These are phyloP conservation scores for Echria macrotheca DNA, from an alignment of 495 filamentous ascomycete genomes.

Conservation along the genomic window DNA sequence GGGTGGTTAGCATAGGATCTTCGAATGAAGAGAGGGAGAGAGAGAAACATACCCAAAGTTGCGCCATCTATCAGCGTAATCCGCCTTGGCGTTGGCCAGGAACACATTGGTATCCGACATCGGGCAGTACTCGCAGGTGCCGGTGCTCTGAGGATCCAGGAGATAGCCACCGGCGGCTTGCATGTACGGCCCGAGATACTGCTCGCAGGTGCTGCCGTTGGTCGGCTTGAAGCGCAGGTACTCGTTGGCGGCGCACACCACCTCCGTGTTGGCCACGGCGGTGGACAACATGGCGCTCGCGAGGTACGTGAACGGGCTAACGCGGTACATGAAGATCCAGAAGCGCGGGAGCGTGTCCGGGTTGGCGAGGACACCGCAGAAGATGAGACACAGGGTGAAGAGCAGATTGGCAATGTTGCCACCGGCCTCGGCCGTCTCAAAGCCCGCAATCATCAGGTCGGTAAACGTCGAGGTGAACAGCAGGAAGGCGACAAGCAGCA, in stretches of 20 bases:
- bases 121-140: slow-evolving; percentile 58
- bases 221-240: slow-evolving; percentile 51
- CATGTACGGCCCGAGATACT: slow-evolving; percentile 53
- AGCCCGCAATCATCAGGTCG: slow-evolving; percentile 61
- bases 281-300: slow-evolving; percentile 59
- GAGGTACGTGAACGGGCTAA: slow-evolving; percentile 70
- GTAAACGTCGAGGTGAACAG: slow-evolving; percentile 67
- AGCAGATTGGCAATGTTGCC: slow-evolving; percentile 62
- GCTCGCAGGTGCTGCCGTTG: slow-evolving; percentile 45
- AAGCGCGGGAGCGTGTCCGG: slow-evolving; percentile 60
- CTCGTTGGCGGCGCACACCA: slow-evolving; percentile 59
- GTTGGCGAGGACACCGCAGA: slow-evolving; percentile 68
- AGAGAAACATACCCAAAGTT: slow-evolving; percentile 53
- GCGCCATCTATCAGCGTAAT: slow-evolving; percentile 58
- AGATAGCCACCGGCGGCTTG: slow-evolving; percentile 48
- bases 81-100: slow-evolving; percentile 42
- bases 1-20: slow-evolving; percentile 18
- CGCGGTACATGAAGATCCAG: slow-evolving; percentile 83
- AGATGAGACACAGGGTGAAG: slow-evolving; percentile 63
- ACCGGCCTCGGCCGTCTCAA: slow-evolving; percentile 60
- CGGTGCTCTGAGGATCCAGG: slow-evolving; percentile 42
- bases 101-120: slow-evolving; percentile 57
- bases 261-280: slow-evolving; percentile 53
- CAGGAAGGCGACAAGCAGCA: slow-evolving; percentile 59
- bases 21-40: neutral